Evolutionary conservation across 2,329 filamentous ascomycete genomes (phyloP).

Genomic region (Ceratocystis destructans): DNA sequence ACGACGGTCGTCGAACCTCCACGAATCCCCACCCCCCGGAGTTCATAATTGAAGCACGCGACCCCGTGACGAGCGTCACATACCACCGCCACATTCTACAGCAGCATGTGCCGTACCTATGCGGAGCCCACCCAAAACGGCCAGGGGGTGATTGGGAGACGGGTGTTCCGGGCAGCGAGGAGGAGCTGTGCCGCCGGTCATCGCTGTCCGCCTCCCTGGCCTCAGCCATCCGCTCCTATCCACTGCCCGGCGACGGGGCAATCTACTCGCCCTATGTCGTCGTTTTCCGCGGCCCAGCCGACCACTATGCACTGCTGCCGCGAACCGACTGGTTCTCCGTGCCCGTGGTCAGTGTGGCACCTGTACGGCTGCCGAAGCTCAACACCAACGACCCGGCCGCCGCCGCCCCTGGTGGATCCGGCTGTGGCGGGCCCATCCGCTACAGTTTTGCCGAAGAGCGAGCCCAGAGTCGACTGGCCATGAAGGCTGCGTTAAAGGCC

Average conservation of each 20-base stretch:
- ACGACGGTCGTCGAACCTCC: conserved; percentile 27
- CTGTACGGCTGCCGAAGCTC: conserved; percentile 59
- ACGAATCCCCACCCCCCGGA: conserved; percentile 28
- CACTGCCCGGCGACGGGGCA: conserved; percentile 54
- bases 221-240: conserved; percentile 45
- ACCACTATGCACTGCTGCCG: conserved; percentile 45
- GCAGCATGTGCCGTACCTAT: conserved; percentile 49
- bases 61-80: conserved; percentile 48
- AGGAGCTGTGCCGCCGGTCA: conserved; percentile 60
- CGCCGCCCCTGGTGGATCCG: conserved; percentile 30
- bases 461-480: conserved; percentile 59
- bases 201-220: conserved; percentile 56
- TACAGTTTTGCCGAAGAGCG: conserved; percentile 61
- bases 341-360: conserved; percentile 61
- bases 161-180: conserved; percentile 37
- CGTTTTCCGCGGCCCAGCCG: conserved; percentile 57
- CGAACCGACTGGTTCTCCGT: conserved; percentile 42
- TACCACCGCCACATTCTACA: conserved; percentile 37
- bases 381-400: conserved; percentile 32
- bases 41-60: conserved; percentile 40
- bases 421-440: conserved; percentile 26
- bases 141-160: conserved; percentile 72
- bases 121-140: conserved; percentile 61
- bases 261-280: conserved; percentile 59
- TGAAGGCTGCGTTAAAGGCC: conserved; percentile 56